Conservation (phyloP, 2,329 filamentous ascomycete species). For the Bipolaris bicolor region DNA sequence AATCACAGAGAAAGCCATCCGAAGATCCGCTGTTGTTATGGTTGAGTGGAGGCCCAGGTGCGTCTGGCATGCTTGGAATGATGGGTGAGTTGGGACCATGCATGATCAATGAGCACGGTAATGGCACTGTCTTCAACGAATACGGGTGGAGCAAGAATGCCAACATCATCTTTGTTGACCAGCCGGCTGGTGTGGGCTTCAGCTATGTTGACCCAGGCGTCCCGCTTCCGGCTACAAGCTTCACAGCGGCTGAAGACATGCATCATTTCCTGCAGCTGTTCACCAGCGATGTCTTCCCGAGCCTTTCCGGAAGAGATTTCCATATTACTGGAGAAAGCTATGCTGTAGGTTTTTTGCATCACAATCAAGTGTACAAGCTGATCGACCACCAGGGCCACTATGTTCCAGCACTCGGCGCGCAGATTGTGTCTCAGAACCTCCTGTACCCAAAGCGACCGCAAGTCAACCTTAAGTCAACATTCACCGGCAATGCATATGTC, state of each 20-base stretch:
- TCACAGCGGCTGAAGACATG: conserved; percentile 56
- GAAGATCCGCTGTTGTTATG: conserved; percentile 49
- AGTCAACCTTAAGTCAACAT: conserved; percentile 53
- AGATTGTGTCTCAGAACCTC: conserved; percentile 55
- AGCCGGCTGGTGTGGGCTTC: conserved; percentile 49
- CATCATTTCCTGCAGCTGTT: conserved; percentile 59
- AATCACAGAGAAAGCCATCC: conserved; percentile 47
- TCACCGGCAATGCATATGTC: conserved; percentile 57
- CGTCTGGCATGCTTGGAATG: conserved; percentile 46
- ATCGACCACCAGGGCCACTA: conserved; percentile 52
- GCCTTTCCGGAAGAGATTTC: conserved; percentile 48
- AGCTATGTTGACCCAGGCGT: conserved; percentile 48
- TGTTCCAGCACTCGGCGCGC: conserved; percentile 52
- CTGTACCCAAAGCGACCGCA: conserved; percentile 51
- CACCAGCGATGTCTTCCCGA: conserved; percentile 54
- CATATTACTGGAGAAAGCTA: conserved; percentile 59
- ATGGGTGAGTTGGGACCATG: conserved; percentile 49
- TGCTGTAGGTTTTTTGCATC: conserved; percentile 44
- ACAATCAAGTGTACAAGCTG: not conserved
- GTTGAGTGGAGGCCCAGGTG: conserved; percentile 52
- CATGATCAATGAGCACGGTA: conserved; percentile 47
- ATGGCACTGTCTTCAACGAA: conserved; percentile 48
- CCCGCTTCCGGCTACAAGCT: conserved; percentile 48
- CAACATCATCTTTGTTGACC: conserved; percentile 49
- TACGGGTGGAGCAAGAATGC: conserved; percentile 48